phyloP scores from a whole-genome alignment of 768 basidiomycete genomes.

The Dacryopinax spathularia region DNA sequence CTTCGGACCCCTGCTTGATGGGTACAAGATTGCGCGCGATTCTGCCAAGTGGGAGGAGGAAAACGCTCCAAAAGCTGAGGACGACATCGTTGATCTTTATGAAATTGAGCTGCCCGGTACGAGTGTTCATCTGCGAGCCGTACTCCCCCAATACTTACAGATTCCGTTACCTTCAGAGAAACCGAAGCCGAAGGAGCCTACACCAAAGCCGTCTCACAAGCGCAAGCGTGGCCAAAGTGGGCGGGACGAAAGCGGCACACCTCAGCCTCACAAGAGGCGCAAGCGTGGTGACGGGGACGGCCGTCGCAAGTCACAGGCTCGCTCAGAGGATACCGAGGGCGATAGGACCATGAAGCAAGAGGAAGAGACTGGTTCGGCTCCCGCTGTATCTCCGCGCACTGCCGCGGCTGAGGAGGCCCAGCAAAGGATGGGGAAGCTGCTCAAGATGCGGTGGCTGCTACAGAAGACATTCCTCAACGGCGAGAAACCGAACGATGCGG shows the following conservation, averaged over 20 bases:
- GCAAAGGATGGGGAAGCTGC: not conserved
- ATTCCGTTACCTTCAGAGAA: not conserved
- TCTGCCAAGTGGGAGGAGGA: not conserved
- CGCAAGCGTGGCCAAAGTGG: not conserved
- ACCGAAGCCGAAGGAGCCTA: not conserved
- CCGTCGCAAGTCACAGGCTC: not conserved
- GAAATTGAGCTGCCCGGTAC: not conserved
- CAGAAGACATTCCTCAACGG: conserved; percentile 1
- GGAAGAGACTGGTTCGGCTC: not conserved
- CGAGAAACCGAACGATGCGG: not conserved
- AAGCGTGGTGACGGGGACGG: not conserved
- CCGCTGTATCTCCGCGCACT: not conserved
- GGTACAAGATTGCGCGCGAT: not conserved
- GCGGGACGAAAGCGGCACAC: not conserved
- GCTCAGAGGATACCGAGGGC: not conserved
- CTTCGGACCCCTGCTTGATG: not conserved
- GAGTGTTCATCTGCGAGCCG: not conserved
- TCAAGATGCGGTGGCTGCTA: not conserved
- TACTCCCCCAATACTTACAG: too few relatives aligned
- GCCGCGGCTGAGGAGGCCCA: not conserved
- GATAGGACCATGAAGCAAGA: not conserved
- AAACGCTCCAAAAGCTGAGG: not conserved
- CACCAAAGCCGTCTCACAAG: not conserved
- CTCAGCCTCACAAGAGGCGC: not conserved
- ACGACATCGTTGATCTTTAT: not conserved